phyloP scores from a whole-genome alignment of 768 basidiomycete species.

The Pleurotus ostreatus region DNA sequence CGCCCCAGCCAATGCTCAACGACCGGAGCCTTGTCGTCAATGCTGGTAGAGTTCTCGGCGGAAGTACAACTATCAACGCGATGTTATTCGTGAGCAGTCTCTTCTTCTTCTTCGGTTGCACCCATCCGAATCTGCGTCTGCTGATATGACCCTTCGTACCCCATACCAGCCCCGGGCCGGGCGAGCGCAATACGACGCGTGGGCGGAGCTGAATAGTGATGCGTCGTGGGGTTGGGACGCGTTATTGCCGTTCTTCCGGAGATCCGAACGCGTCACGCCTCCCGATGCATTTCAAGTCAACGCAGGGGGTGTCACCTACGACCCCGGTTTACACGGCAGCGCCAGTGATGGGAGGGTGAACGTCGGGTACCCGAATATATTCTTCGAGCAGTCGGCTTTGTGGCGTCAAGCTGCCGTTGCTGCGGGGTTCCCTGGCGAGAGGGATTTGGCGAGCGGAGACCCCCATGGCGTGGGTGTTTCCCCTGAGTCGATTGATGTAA shows the following conservation, averaged over 20 bases:
- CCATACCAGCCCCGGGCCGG: conserved; percentile 22
- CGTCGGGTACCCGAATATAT: conserved; percentile 29
- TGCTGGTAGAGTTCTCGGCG: conserved; percentile 51
- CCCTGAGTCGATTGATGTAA: conserved; percentile 24
- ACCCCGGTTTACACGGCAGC: conserved; percentile 21
- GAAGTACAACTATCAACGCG: conserved; percentile 54
- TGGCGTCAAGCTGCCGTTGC: conserved; percentile 21
- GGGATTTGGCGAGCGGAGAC: conserved; percentile 22
- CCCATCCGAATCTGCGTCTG: background rate
- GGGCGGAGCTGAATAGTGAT: conserved; percentile 26
- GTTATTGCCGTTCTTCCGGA: conserved; percentile 41
- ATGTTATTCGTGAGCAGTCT: conserved; percentile 27
- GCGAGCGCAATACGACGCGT: conserved; percentile 29
- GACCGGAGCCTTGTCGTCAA: conserved; percentile 31
- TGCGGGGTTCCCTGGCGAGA: conserved; percentile 19
- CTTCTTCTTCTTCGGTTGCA: background rate
- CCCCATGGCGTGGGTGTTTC: conserved; percentile 26
- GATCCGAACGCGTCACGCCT: conserved; percentile 53
- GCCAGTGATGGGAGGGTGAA: conserved; percentile 22
- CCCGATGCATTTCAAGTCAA: conserved; percentile 30
- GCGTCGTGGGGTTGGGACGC: conserved; percentile 34
- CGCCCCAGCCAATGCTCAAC: conserved; percentile 36
- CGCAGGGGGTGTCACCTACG: conserved; percentile 19
- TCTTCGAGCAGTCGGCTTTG: conserved; percentile 23
- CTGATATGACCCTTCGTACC: background rate